Evolutionary conservation across 257 asterid genomes (phyloP).

Genomic region (Solanum pennellii): DNA sequence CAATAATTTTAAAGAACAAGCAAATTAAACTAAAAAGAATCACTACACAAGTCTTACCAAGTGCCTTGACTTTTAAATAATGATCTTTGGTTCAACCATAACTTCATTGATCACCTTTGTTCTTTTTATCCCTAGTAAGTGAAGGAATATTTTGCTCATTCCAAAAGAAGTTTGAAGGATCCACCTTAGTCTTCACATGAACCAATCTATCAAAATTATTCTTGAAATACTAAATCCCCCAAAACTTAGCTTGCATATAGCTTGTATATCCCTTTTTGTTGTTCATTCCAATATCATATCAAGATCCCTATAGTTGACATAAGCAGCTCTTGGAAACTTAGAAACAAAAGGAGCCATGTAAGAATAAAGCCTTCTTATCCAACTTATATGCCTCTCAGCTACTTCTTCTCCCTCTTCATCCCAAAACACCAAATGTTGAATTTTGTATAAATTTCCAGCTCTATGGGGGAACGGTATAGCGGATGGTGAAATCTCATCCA

Average conservation of each 20-base stretch:
- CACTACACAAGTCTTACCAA: neutral
- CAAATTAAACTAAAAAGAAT: neutral
- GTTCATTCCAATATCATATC: neutral
- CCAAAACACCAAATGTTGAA: neutral
- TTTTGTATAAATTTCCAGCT: neutral
- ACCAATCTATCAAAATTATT: neutral
- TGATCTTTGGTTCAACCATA: neutral
- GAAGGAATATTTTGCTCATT: conserved; percentile 4
- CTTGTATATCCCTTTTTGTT: neutral
- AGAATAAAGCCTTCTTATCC: conserved; percentile 1
- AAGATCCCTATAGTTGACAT: conserved; percentile 2
- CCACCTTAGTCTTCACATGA: neutral
- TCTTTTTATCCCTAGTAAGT: neutral
- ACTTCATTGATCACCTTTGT: neutral
- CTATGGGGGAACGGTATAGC: neutral
- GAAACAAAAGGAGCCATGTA: neutral
- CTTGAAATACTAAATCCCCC: neutral
- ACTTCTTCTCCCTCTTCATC: neutral
- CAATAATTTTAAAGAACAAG: neutral
- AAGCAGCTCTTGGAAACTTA: neutral
- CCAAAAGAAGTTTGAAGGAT: conserved; percentile 2
- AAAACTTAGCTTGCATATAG: neutral
- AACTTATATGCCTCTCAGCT: neutral
- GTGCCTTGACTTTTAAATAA: neutral
- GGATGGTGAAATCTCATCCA: neutral